phyloP scores from a whole-genome alignment of 2,329 filamentous ascomycete species.

The Pestalotiopsis sp. region DNA sequence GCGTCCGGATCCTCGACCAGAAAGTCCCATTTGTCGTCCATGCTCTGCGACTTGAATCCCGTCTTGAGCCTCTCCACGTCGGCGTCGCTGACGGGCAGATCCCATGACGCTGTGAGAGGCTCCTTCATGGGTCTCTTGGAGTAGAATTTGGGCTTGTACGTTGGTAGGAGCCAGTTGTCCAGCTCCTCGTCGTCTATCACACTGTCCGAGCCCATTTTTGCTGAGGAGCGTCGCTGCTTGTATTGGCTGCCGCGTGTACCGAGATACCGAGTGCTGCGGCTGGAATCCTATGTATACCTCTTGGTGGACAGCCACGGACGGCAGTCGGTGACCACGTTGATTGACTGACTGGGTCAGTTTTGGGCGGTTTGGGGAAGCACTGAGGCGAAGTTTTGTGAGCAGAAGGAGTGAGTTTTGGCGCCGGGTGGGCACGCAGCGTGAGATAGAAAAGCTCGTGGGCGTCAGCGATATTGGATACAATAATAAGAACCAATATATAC shows the following conservation, averaged over 20 bases:
- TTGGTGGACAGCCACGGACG: background rate
- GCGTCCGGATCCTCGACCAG: slow-evolving; percentile 13
- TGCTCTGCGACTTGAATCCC: slow-evolving; percentile 13
- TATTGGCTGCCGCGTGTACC: background rate
- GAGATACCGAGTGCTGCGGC: background rate
- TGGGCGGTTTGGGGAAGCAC: background rate
- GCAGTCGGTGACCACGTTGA: background rate
- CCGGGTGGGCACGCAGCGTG: background rate
- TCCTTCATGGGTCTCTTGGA: slow-evolving; percentile 17
- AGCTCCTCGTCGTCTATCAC: slow-evolving; percentile 13
- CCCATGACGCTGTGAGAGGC: slow-evolving; percentile 16
- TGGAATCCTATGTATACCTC: background rate
- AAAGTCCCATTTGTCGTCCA: slow-evolving; percentile 18
- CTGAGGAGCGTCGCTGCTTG: background rate
- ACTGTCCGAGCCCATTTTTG: background rate
- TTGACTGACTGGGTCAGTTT: background rate
- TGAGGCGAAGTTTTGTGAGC: background rate
- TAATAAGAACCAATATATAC: background rate
- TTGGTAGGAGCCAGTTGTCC: slow-evolving; percentile 15
- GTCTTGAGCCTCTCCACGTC: slow-evolving; percentile 18
- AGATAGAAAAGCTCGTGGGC: background rate
- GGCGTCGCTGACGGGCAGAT: slow-evolving; percentile 16
- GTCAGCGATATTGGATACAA: background rate
- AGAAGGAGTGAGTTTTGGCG: background rate
- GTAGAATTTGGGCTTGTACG: slow-evolving; percentile 21